These are phyloP conservation scores for Notholithocarpus densiflorus DNA, from an alignment of 306 rosid genomes.

Conservation along the genomic window DNA sequence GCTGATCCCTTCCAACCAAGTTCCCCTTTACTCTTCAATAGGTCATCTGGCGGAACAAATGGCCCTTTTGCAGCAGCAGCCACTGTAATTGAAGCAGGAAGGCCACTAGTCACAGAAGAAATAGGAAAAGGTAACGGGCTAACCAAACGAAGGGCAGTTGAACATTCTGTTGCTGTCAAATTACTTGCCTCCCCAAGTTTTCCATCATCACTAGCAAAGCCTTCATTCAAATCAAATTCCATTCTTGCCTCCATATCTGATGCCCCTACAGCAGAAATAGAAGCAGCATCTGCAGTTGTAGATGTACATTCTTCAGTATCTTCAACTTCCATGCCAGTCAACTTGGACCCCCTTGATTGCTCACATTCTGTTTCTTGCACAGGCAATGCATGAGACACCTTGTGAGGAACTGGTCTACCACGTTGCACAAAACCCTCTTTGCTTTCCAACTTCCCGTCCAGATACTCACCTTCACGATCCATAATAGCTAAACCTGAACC, in stretches of 20 bases:
- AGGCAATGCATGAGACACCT: conserved; percentile 19
- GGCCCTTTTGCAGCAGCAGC: conserved; percentile 72
- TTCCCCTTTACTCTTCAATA: conserved; percentile 60
- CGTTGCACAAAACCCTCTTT: conserved; percentile 32
- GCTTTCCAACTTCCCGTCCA: conserved; percentile 39
- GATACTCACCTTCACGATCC: conserved; percentile 29
- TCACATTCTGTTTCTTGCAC: conserved; percentile 44
- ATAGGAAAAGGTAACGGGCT: conserved; percentile 53
- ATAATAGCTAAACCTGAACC: conserved; percentile 29
- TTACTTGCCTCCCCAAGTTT: conserved; percentile 41
- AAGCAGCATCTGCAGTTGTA: conserved; percentile 54
- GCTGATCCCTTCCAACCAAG: conserved; percentile 86
- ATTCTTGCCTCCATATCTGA: conserved; percentile 48
- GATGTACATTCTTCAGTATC: conserved; percentile 70
- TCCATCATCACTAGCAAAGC: conserved; percentile 59
- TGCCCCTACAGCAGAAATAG: conserved; percentile 39
- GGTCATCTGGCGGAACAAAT: conserved; percentile 58
- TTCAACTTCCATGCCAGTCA: conserved; percentile 37
- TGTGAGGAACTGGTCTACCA: conserved; percentile 20
- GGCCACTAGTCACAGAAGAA: conserved; percentile 38
- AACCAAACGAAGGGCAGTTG: conserved; percentile 34
- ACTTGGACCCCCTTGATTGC: conserved; percentile 32
- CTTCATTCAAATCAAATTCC: conserved; percentile 75
- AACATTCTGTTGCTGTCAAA: conserved; percentile 31
- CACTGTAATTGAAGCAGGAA: conserved; percentile 57